A percentile compares a stretch with the other conserved stretches of the same genome.
Conservation (phyloP, 352 stramenopile species). For the Globisporangium parvum region DNA sequence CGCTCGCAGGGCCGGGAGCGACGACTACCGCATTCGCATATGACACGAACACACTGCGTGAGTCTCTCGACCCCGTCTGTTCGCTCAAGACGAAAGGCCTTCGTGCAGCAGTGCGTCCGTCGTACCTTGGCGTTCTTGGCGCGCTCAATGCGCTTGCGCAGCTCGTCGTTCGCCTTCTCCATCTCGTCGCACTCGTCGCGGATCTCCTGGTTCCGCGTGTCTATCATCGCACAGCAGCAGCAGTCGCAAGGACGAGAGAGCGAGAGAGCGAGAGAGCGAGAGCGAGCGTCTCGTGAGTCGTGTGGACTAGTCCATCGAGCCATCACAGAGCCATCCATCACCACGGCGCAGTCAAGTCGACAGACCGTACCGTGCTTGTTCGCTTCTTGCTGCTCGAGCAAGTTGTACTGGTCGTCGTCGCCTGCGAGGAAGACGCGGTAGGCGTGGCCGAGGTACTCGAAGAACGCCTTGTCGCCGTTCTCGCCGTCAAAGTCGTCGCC, state of each 20-base stretch:
- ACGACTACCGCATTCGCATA: conserved; percentile 14
- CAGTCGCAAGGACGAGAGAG: too few relatives aligned
- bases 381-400: conserved; percentile 78
- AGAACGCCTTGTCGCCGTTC: conserved; percentile 89
- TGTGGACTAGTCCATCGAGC: too few relatives aligned
- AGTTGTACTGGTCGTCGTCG: conserved; percentile 88
- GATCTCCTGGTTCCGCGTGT: conserved; percentile 44
- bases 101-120: not conserved
- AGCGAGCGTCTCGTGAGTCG: too few relatives aligned
- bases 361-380: conserved; percentile 34
- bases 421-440: conserved; percentile 93
- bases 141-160: conserved; percentile 56
- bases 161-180: conserved; percentile 45
- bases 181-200: conserved; percentile 46
- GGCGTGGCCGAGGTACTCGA: conserved; percentile 90
- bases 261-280: conserved; percentile 5
- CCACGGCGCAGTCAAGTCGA: not conserved
- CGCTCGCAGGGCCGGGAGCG: conserved; percentile 70
- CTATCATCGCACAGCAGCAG: conserved; percentile 12
- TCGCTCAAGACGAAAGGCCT: not conserved
- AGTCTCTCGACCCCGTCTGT: not conserved
- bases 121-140: conserved; percentile 65
- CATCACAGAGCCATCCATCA: too few relatives aligned
- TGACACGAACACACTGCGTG: not conserved
- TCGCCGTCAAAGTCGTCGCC: conserved; percentile 64